Percentiles rank a stretch among this genome's conserved stretches.
These are phyloP conservation scores for Talaromyces piceae DNA, from an alignment of 2,329 filamentous ascomycete species.

Conservation along the genomic window DNA sequence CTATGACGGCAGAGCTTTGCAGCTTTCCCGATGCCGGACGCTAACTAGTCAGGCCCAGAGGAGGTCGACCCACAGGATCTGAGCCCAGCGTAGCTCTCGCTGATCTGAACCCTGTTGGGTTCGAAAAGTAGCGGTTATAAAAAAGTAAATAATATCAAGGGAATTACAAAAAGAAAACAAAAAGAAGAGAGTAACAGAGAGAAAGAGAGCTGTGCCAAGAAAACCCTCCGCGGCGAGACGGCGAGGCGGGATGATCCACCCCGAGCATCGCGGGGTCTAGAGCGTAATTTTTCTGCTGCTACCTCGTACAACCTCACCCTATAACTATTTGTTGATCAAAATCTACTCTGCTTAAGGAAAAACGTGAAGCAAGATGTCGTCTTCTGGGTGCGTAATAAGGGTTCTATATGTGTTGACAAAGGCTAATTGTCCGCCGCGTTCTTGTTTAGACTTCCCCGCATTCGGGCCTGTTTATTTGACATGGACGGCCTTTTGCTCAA, in stretches of 20 bases:
- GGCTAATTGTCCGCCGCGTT: neutral
- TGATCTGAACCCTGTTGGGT: neutral
- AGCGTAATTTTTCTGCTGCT: neutral
- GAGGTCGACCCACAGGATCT: neutral
- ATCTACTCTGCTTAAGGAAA: neutral
- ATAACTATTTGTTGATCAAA: neutral
- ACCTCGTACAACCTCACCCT: neutral
- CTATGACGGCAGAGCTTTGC: neutral
- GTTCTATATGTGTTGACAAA: neutral
- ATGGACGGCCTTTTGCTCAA: slow-evolving; percentile 97
- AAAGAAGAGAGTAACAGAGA: neutral
- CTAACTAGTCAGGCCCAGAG: neutral
- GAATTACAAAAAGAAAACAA: too few relatives aligned
- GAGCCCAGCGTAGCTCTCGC: neutral
- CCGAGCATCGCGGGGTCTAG: neutral
- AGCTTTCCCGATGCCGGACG: neutral
- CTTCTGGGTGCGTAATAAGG: slow-evolving; percentile 10
- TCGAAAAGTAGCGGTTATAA: too few relatives aligned
- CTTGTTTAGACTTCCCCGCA: slow-evolving; percentile 57
- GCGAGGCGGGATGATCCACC: neutral
- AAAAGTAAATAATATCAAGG: too few relatives aligned
- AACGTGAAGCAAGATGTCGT: slow-evolving; percentile 1
- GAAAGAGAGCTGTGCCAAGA: slow-evolving; percentile 1
- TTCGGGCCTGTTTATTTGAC: slow-evolving; percentile 92
- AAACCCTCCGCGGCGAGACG: neutral